phyloP scores from a whole-genome alignment of 148 eudicot species.

The Selenicereus undatus region DNA sequence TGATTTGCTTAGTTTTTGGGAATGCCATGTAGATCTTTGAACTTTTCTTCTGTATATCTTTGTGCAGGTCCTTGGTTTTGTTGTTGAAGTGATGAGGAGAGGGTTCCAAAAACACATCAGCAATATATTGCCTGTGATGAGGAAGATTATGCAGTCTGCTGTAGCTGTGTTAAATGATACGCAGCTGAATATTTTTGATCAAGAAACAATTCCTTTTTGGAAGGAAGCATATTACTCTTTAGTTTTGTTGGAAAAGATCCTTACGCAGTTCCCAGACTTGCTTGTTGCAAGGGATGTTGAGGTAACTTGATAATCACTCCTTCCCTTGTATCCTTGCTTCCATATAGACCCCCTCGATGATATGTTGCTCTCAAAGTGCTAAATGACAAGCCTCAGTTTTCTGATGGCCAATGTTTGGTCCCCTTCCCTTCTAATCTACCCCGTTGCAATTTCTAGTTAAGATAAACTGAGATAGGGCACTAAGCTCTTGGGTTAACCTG shows the following conservation, averaged over 20 bases:
- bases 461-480: background rate
- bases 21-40: background rate
- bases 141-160: conserved; percentile 51
- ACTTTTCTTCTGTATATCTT: background rate
- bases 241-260: conserved; percentile 76
- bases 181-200: conserved; percentile 38
- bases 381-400: background rate
- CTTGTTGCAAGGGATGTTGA: conserved; percentile 48
- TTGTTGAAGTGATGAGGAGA: conserved; percentile 63
- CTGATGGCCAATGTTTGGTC: background rate
- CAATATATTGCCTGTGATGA: conserved; percentile 50
- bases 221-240: conserved; percentile 85
- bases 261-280: conserved; percentile 47
- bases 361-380: background rate
- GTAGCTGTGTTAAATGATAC: conserved; percentile 23
- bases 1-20: background rate
- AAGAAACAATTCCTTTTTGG: conserved; percentile 57
- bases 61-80: conserved; percentile 70
- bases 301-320: conserved; percentile 34
- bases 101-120: conserved; percentile 45
- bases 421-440: background rate
- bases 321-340: background rate
- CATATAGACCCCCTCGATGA: background rate
- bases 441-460: background rate
- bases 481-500: conserved; percentile 2